Evolutionary conservation across 2,329 filamentous ascomycete species (phyloP), one percentile per base, ranked within the genome.

Genomic region (Hymenoscyphus infarciens): DNA sequence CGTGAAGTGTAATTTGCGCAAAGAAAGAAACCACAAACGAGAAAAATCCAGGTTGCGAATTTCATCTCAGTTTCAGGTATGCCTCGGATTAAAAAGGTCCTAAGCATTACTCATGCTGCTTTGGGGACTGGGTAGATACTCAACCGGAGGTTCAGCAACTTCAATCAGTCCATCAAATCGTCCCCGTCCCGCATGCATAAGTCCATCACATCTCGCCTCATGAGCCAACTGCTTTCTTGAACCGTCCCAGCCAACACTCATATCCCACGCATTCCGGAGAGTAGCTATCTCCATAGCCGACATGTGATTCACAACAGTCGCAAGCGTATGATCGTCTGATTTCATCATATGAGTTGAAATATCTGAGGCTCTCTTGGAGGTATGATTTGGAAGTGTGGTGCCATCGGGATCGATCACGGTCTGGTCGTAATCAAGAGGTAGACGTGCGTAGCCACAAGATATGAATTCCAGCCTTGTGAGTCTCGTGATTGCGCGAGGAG

Each of bases 391-490:
- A 10, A 55, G 25, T 6, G 61, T 60, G 10, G 52, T 33, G 52
- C 65, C 49, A 42, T 59, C 57, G 29, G 61, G 56, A 45, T 69
- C 68, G 25, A 71, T 54, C 22, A 63, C 31, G 1, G 63, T 62
- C 55, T 74, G 73, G 55, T 74, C 69, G 56, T 73, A 71, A 42
- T 74, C 70, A n/a, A 73, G 63, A 25, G 69, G 68, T 19, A 74
- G 56, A 38, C 64, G 67, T 16, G 69, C 65, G 60, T 74, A 73
- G 13, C 72, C 73, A 64, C 73, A 74, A 57, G 72, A 73, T 13
- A 61, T 68, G 63, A 74, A 73, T 22, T 62, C 33, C 19, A 74
- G 61, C 33, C 63, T 69, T 19, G 42, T 65, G 8, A 74, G 65
- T 42, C 29, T 54, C 19, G 64, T 66, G 60, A 69, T 35, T 59